Evolutionary conservation across 768 basidiomycete species (phyloP).

Genomic region (Podaxis sp.): DNA sequence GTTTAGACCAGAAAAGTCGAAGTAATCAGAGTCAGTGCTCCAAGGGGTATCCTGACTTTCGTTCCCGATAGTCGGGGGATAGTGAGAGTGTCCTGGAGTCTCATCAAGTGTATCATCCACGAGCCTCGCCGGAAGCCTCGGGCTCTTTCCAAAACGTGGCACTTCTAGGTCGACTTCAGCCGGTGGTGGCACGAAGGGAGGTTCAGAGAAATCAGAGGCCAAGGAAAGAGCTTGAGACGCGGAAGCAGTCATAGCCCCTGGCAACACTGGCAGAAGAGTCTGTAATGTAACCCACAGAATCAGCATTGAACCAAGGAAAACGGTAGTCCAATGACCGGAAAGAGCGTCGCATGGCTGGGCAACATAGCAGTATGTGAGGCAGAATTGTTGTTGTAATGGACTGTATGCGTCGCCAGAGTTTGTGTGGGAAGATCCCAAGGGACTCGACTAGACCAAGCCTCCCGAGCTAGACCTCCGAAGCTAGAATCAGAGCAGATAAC

Average conservation of each 20-base stretch:
- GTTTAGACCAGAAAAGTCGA: conserved; percentile 10
- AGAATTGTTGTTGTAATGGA: conserved; percentile 1
- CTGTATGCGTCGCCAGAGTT: neutral
- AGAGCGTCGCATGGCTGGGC: neutral
- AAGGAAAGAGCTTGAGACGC: neutral
- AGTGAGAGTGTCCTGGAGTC: neutral
- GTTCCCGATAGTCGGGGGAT: neutral
- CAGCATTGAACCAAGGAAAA: neutral
- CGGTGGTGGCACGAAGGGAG: neutral
- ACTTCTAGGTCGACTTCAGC: neutral
- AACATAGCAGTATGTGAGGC: conserved; percentile 2
- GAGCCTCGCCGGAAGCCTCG: neutral
- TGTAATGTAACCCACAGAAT: neutral
- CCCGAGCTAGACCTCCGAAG: neutral
- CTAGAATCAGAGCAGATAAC: neutral
- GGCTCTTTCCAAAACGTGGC: neutral
- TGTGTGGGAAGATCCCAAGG: neutral
- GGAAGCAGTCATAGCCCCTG: neutral
- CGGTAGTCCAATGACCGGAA: conserved; percentile 12
- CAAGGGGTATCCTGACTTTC: conserved; percentile 13
- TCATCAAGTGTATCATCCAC: neutral
- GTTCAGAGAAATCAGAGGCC: neutral
- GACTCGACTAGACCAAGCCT: too few species aligned
- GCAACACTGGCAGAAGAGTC: conserved; percentile 1
- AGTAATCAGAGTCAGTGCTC: neutral